Percentiles rank a stretch among this genome's conserved stretches.
Conservation (phyloP, 2,329 filamentous ascomycete species). For the Monosporascus sp. region DNA sequence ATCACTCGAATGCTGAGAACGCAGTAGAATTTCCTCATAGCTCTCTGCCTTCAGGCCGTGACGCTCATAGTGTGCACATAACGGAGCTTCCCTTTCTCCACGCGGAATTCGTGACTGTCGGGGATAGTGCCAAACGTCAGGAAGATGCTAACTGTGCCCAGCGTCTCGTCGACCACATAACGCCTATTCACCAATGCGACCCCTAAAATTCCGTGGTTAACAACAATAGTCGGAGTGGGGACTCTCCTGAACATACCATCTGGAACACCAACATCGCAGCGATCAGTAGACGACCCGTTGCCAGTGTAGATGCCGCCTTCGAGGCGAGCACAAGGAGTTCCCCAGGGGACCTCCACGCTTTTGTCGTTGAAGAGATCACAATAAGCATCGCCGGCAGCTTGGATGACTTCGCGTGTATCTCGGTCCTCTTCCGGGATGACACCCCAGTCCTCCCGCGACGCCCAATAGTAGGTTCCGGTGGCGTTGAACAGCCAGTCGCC, state of each 20-base stretch:
- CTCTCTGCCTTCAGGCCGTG: conserved; percentile 14
- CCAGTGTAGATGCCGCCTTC: conserved; percentile 33
- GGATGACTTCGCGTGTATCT: conserved; percentile 28
- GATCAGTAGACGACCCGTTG: conserved; percentile 20
- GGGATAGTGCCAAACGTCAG: conserved; percentile 26
- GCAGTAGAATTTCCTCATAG: background rate
- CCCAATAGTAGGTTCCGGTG: conserved; percentile 29
- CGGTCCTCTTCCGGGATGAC: conserved; percentile 27
- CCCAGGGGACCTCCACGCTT: conserved; percentile 33
- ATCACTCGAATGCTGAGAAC: too few relatives aligned
- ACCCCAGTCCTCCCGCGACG: conserved; percentile 29
- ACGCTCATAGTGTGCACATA: conserved; percentile 30
- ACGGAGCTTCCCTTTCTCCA: conserved; percentile 28
- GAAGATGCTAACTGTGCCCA: conserved; percentile 26
- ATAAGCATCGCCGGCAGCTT: conserved; percentile 33
- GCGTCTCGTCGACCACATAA: conserved; percentile 26
- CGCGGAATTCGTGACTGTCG: conserved; percentile 31
- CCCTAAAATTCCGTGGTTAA: conserved; percentile 12
- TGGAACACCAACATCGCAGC: conserved; percentile 32
- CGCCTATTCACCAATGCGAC: conserved; percentile 22
- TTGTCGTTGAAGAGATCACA: conserved; percentile 33
- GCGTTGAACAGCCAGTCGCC: conserved; percentile 37
- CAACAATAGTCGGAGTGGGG: background rate
- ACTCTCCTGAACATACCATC: conserved; percentile 15
- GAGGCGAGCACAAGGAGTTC: conserved; percentile 30